Conservation (phyloP, 768 basidiomycete genomes). For the Cystoderma amianthinum region DNA sequence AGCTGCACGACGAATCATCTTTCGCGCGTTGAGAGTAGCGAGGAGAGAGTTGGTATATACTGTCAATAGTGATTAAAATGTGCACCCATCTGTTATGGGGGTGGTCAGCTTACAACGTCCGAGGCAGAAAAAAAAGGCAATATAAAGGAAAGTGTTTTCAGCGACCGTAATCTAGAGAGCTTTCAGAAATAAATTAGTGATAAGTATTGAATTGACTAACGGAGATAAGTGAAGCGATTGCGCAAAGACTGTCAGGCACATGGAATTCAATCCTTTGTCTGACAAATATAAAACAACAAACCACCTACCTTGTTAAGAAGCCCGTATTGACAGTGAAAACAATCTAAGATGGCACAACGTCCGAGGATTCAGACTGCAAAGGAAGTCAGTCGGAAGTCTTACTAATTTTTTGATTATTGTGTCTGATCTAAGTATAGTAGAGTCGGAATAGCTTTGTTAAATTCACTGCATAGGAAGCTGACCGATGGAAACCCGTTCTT, state of each 20-base stretch:
- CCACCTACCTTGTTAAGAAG: slow-evolving; percentile 23
- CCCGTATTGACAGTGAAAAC: slow-evolving; percentile 38
- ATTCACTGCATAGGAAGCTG: not conserved
- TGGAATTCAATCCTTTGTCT: not conserved
- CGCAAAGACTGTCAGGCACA: slow-evolving; percentile 35
- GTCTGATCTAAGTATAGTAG: slow-evolving; percentile 28
- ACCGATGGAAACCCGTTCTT: slow-evolving; percentile 43
- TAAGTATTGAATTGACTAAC: slow-evolving; percentile 19
- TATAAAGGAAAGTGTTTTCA: slow-evolving; percentile 45
- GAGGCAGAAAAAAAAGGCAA: slow-evolving; percentile 53
- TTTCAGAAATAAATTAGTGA: no score
- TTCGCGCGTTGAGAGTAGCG: slow-evolving; percentile 50
- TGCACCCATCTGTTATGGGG: not conserved
- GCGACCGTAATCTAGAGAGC: slow-evolving; percentile 43
- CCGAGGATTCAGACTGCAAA: not conserved
- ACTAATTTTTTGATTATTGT: slow-evolving; percentile 40
- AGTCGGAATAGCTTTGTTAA: slow-evolving; percentile 1
- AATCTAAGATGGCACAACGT: slow-evolving; percentile 26
- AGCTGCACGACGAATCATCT: slow-evolving; percentile 30
- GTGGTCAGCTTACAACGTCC: slow-evolving; percentile 45
- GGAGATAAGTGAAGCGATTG: slow-evolving; percentile 46
- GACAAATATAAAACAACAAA: not conserved
- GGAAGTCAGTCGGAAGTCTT: not conserved
- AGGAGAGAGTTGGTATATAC: slow-evolving; percentile 60
- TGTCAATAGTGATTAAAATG: slow-evolving; percentile 15